phyloP scores from a whole-genome alignment of 2,329 filamentous ascomycete species.

The Penicillium sp. region DNA sequence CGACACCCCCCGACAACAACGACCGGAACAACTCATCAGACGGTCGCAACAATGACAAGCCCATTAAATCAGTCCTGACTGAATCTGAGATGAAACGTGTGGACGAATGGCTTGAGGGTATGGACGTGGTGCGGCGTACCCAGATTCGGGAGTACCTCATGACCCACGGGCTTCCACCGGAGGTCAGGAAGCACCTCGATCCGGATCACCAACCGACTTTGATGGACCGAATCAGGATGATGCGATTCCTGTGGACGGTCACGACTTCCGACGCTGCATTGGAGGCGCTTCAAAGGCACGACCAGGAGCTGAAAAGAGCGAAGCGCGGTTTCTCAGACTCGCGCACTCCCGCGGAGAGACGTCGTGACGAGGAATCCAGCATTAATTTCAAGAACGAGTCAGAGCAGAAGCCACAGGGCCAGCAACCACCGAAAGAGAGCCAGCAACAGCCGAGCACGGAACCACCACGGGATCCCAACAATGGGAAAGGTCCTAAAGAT shows the following conservation, averaged over 20 bases:
- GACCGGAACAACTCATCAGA: constrained; percentile 43
- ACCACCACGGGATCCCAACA: constrained; percentile 5
- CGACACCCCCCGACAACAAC: constrained; percentile 43
- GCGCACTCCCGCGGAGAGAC: not conserved
- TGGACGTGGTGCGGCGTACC: constrained; percentile 56
- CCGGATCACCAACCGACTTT: constrained; percentile 46
- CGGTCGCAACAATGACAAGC: constrained; percentile 19
- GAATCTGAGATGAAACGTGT: constrained; percentile 57
- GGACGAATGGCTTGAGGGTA: constrained; percentile 52
- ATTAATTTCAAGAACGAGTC: not conserved
- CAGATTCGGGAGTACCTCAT: constrained; percentile 61
- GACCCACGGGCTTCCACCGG: constrained; percentile 64
- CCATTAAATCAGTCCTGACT: constrained; percentile 48
- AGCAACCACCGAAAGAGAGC: constrained; percentile 18
- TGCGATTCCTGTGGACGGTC: constrained; percentile 55
- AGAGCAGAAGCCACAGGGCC: constrained; percentile 31
- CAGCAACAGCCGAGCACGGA: constrained; percentile 23
- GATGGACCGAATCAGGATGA: constrained; percentile 58
- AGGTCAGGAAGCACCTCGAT: constrained; percentile 62
- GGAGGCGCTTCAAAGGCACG: constrained; percentile 19
- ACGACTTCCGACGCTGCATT: constrained; percentile 39
- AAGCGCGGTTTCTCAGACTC: not conserved
- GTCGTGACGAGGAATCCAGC: not conserved
- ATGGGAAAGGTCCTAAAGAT: constrained; percentile 3
- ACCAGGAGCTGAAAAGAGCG: constrained; percentile 29